phyloP scores from a whole-genome alignment of 148 eudicot species.

The Cornus controversa region DNA sequence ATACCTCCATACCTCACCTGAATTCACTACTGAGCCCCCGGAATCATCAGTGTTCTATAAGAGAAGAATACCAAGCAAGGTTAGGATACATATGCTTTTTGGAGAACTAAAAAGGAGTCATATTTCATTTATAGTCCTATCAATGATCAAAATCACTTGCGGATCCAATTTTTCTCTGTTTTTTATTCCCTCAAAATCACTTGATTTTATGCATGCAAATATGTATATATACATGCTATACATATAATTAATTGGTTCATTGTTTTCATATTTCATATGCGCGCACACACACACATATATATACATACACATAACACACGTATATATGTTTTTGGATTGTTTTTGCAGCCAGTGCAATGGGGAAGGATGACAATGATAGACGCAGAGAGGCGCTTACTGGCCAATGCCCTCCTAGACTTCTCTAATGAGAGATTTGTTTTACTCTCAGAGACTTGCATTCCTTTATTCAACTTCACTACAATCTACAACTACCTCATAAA shows the following conservation, averaged over 20 bases:
- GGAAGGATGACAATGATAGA: constrained; percentile 76
- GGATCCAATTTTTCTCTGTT: too few species aligned
- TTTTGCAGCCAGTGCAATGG: constrained; percentile 65
- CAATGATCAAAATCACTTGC: too few species aligned
- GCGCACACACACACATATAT: too few species aligned
- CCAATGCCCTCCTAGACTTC: constrained; percentile 76
- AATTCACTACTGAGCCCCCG: constrained; percentile 34
- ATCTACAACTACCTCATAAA: constrained; percentile 68
- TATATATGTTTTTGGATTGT: background rate
- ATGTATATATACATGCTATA: too few species aligned
- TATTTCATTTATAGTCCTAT: too few species aligned
- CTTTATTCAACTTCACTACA: constrained; percentile 74
- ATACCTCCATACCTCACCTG: constrained; percentile 67
- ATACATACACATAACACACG: too few species aligned
- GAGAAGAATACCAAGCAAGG: constrained; percentile 77
- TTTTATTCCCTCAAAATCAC: too few species aligned
- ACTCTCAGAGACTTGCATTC: constrained; percentile 90
- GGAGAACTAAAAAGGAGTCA: too few species aligned
- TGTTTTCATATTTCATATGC: too few species aligned
- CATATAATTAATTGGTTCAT: too few species aligned
- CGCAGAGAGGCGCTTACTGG: constrained; percentile 77
- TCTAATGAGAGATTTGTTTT: constrained; percentile 76
- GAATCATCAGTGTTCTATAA: constrained; percentile 64
- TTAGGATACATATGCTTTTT: background rate
- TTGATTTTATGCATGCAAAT: too few species aligned